Percentiles rank a stretch among this genome's conserved stretches.
These are phyloP conservation scores for Candida dajiaensis DNA, from an alignment of 805 yeast species.

Conservation along the genomic window DNA sequence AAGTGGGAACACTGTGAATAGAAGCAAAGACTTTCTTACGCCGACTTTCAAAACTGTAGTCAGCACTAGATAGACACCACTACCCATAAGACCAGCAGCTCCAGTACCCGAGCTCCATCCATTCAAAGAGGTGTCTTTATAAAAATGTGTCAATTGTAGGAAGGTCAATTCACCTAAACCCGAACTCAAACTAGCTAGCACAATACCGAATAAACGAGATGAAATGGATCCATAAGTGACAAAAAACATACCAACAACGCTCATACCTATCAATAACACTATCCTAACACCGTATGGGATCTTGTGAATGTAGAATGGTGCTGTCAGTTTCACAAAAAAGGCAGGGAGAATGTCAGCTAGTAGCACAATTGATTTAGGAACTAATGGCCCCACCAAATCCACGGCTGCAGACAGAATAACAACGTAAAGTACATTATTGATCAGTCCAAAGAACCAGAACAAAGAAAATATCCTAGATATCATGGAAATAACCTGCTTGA, in stretches of 20 bases:
- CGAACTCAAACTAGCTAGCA: slow-evolving; percentile 74
- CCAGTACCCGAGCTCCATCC: slow-evolving; percentile 97
- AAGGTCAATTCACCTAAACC: slow-evolving; percentile 92
- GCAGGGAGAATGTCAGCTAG: slow-evolving; percentile 87
- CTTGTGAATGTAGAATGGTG: slow-evolving; percentile 75
- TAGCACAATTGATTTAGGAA: slow-evolving; percentile 82
- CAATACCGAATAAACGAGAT: slow-evolving; percentile 57
- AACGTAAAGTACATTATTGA: slow-evolving; percentile 86
- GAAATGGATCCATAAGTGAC: slow-evolving; percentile 35
- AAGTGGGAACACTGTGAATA: slow-evolving; percentile 52
- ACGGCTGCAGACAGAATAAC: slow-evolving; percentile 89
- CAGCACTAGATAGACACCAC: slow-evolving; percentile 60
- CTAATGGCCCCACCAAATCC: slow-evolving; percentile 76
- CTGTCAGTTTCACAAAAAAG: slow-evolving; percentile 57
- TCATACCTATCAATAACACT: slow-evolving; percentile 45
- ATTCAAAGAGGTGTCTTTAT: slow-evolving; percentile 52
- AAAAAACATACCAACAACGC: slow-evolving; percentile 68
- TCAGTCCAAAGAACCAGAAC: slow-evolving; percentile 79
- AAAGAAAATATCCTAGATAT: slow-evolving; percentile 33
- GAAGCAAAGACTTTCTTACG: slow-evolving; percentile 47
- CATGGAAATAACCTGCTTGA: background rate
- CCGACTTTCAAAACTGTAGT: slow-evolving; percentile 63
- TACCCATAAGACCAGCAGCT: slow-evolving; percentile 87
- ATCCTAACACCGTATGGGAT: slow-evolving; percentile 57
- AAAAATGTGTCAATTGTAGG: slow-evolving; percentile 78